Evolutionary conservation across 1,139 yeast genomes (phyloP).

Genomic region (Sugiyamaella japonica): DNA sequence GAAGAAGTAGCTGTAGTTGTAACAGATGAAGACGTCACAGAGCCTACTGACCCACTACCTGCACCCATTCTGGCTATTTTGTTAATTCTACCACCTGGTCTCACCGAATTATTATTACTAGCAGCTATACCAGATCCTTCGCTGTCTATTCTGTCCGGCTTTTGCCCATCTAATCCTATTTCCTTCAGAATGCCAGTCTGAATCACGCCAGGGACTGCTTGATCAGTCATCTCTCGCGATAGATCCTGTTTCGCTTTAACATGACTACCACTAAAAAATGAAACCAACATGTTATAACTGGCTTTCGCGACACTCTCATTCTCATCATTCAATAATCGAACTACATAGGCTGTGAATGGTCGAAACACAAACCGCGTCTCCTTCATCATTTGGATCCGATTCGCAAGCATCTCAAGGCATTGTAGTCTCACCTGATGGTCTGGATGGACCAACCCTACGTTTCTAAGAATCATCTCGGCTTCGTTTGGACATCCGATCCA

Average conservation of each 20-base stretch:
- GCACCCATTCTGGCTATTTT: background rate
- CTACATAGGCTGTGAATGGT: slow-evolving; percentile 46
- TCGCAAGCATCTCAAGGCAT: slow-evolving; percentile 42
- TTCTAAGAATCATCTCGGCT: slow-evolving; percentile 53
- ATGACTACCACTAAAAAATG: slow-evolving; percentile 47
- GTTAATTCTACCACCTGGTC: background rate
- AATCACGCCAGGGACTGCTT: slow-evolving; percentile 12
- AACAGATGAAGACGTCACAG: background rate
- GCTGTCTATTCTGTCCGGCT: background rate
- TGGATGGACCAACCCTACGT: slow-evolving; percentile 52
- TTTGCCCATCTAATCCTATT: slow-evolving; percentile 22
- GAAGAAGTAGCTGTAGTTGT: background rate
- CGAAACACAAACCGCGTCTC: slow-evolving; percentile 47
- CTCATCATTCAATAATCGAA: slow-evolving; percentile 43
- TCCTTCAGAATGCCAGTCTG: slow-evolving; percentile 22
- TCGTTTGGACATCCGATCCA: slow-evolving; percentile 64
- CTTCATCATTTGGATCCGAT: slow-evolving; percentile 41
- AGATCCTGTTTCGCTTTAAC: slow-evolving; percentile 52
- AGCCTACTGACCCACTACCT: background rate
- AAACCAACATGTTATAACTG: slow-evolving; percentile 42
- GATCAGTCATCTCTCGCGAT: slow-evolving; percentile 45
- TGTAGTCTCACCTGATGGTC: slow-evolving; percentile 48
- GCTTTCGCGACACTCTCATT: slow-evolving; percentile 39
- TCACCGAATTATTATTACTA: background rate
- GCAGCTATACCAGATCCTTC: slow-evolving; percentile 2